Base-by-base conservation (phyloP, 371 early-diverging fungal genomes). In the Mucor circinelloides region DNA sequence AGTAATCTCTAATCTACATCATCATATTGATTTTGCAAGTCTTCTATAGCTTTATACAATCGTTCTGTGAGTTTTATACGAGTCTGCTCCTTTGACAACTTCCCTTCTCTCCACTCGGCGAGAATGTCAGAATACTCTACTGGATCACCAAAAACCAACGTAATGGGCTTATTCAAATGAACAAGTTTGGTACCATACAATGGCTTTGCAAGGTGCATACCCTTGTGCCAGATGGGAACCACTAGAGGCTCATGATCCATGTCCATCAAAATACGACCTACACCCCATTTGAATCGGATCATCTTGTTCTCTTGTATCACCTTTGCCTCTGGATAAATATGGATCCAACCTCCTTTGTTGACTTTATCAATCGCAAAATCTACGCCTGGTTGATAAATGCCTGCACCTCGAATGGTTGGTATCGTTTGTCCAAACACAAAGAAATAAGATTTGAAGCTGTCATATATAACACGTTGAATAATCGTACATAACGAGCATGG, bases 221-320 rank as follows among this genome's bases (percentile, higher is more conserved):
- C 91, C 58, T 78, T 60, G 60, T 92, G 91, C 79, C 82, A 90
- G 46, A 94, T 84, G 13, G 94, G 93, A 8, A 93, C 67, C 17
- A 93, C 87, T 9, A 93, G 73, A 0, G 94, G 89, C 63, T 78
- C 81, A 58, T 63, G 64, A 23, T 86, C 82, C 9, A 85, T 70
- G 60, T 95, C 96, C 92, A 93, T 92, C 17, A 94, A 68, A 57
- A 96, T 76, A 34, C 95, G 86, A 8, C 91, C 93, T 6, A 96
- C 84, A 6, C 96, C 96, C 96, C 96, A 96, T 67, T 91, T 91
- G 74, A 94, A 94, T 28, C 90, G 88, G 64, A 92, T 75, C 74
- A 93, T 74, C 28, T 80, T 70, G 2, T 72, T 74, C 1, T 58
- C 57, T 71, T 93, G 94, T 70, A 92, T 89, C 56, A 94, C 88